Evolutionary conservation across 768 basidiomycete species (phyloP), one percentile per base, ranked within the genome.

Genomic region (Mycena crocata): DNA sequence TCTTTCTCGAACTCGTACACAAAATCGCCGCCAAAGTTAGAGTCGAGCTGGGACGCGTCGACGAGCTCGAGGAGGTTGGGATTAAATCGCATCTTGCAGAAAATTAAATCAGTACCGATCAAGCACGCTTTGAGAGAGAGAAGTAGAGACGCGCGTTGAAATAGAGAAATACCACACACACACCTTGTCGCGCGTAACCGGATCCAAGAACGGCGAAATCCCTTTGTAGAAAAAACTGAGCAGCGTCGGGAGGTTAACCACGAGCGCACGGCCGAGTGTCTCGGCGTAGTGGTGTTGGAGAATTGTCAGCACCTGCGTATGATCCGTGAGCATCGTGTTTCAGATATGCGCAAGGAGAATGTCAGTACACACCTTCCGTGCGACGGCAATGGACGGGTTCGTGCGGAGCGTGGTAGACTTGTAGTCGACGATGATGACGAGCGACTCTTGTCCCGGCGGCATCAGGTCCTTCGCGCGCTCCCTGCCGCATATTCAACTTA

Each of bases 401-500:
- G 92, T 93, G 37, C 90, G 86, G 1, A 95, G 82, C 0, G 94
- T 95, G 1, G 91, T 90, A 30, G 89, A 89, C 73, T 89, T 90
- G 83, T 95, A 96, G 78, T 96, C 94, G 35, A 95, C 92, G 44
- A 95, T 81, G 76, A 95, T 94, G 44, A 91, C 89, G 24, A 95
- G 83, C 14, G 91, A 89, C 75, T 95, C 94, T 75, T 94, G 93
- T 15, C 91, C 92, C 0, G 87, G 88, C 0, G 94, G 94, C 91
- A 94, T 93, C 54, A 95, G 78, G 73, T 96, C 95, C 75, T 93
- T 93, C 2, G 95, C 94, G 26, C 94, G 91, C 76, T 96, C 94
- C 66, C 94, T 94, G 66, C 14, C 48, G 48, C 31, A 48, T 37
- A 34, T n/a, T 52, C 14, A 50, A 50, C 31, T 48, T 37, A 34